These are phyloP conservation scores for Persicaria tinctoria DNA, from an alignment of 148 eudicot genomes.

Conservation along the genomic window DNA sequence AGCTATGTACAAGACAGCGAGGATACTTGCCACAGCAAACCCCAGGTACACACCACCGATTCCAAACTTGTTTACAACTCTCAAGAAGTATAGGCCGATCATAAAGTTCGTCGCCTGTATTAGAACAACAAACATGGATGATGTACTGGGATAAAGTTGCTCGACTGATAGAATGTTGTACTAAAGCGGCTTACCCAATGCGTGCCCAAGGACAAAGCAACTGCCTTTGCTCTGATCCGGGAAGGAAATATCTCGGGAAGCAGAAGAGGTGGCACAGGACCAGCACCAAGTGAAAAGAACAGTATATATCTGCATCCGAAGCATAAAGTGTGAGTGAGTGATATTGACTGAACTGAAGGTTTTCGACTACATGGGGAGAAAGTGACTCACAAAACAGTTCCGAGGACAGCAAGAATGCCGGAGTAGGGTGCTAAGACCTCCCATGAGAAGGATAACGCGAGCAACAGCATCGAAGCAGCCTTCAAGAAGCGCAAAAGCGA, in stretches of 20 bases:
- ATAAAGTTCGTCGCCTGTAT: constrained; percentile 74
- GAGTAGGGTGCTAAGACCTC: constrained; percentile 69
- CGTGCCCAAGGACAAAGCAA: constrained; percentile 82
- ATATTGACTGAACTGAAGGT: neutral
- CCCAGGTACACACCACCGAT: constrained; percentile 86
- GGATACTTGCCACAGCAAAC: constrained; percentile 55
- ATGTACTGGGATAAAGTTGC: neutral
- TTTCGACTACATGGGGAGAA: neutral
- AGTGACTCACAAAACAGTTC: constrained; percentile 81
- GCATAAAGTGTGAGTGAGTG: too few relatives aligned
- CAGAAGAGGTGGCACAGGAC: constrained; percentile 95
- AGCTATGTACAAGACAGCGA: constrained; percentile 67
- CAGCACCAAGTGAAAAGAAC: constrained; percentile 91
- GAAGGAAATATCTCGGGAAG: constrained; percentile 95
- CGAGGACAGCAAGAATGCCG: constrained; percentile 80
- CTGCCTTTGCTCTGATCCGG: constrained; percentile 95
- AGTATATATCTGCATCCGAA: constrained; percentile 57
- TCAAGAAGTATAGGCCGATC: constrained; percentile 86
- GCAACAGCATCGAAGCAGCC: constrained; percentile 94
- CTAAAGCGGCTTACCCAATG: constrained; percentile 71
- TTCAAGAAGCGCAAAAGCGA: constrained; percentile 18
- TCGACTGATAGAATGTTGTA: neutral
- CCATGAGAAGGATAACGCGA: constrained; percentile 81
- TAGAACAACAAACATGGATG: neutral
- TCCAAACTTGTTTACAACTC: constrained; percentile 74